phyloP scores from a whole-genome alignment of 169 alveolate genomes.

The Plasmodium inui region DNA sequence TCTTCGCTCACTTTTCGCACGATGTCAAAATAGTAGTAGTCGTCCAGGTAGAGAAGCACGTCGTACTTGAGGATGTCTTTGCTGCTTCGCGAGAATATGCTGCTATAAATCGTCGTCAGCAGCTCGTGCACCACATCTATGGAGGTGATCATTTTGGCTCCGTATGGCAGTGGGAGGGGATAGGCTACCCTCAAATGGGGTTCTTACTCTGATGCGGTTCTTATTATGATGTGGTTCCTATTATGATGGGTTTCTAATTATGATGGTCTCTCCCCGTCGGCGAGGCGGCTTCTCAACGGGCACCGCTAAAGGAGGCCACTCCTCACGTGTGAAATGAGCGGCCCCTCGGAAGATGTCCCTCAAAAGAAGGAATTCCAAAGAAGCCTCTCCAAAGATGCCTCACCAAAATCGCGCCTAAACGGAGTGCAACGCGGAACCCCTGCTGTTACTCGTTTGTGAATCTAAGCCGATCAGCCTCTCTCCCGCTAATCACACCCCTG shows the following conservation, averaged over 20 bases:
- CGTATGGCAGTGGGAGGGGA: neutral
- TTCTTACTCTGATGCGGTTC: neutral
- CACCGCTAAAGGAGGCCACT: neutral
- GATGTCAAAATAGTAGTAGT: conserved; percentile 41
- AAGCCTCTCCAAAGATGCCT: neutral
- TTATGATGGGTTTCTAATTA: neutral
- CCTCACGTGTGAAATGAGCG: neutral
- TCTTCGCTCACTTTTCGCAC: conserved; percentile 27
- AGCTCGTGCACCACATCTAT: conserved; percentile 49
- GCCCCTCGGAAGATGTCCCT: neutral
- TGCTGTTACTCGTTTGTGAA: neutral
- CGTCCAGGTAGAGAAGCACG: conserved; percentile 42
- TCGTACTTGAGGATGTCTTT: conserved; percentile 43
- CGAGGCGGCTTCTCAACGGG: neutral
- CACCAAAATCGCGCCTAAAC: too few species aligned
- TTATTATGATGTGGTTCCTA: neutral
- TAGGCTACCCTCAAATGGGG: neutral
- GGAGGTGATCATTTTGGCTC: conserved; percentile 45
- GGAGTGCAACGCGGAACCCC: neutral
- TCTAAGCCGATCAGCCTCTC: neutral
- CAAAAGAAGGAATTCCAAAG: too few species aligned
- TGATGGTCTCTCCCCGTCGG: neutral
- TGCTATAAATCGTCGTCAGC: conserved; percentile 33
- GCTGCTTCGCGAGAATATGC: conserved; percentile 39
- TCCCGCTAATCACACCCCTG: neutral